These are phyloP conservation scores for Melanomma pulvis-pyrius DNA, from an alignment of 495 filamentous ascomycete genomes.

Conservation along the genomic window DNA sequence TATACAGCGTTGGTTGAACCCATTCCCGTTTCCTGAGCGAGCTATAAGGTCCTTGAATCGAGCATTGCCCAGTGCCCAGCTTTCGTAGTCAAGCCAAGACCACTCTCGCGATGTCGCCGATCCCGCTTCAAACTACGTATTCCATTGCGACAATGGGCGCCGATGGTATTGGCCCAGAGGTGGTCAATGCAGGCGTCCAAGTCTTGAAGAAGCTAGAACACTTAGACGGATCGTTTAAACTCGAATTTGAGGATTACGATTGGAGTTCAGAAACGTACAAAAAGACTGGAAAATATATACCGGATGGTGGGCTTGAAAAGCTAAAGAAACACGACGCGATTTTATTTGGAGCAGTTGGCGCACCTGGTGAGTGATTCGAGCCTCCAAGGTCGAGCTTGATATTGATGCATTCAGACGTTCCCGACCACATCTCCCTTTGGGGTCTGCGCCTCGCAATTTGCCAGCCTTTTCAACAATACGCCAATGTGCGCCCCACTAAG, in stretches of 20 bases:
- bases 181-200: conserved; percentile 43
- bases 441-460: conserved; percentile 44
- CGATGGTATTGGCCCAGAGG: conserved; percentile 47
- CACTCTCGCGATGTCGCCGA: conserved; percentile 20
- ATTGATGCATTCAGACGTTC: conserved; percentile 25
- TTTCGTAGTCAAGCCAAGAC: no score
- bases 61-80: no score
- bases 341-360: conserved; percentile 47
- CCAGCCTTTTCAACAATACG: conserved; percentile 44
- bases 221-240: conserved; percentile 38
- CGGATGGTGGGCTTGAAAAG: conserved; percentile 40
- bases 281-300: conserved; percentile 45
- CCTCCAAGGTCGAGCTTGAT: background rate
- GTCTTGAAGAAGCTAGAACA: conserved; percentile 42
- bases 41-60: no score
- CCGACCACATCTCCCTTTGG: conserved; percentile 48
- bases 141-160: conserved; percentile 45
- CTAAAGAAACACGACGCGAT: conserved; percentile 46
- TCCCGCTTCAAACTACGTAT: conserved; percentile 35
- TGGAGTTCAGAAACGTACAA: conserved; percentile 44
- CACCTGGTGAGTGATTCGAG: background rate
- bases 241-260: conserved; percentile 43
- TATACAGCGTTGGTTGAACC: no score
- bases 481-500: conserved; percentile 45
- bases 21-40: no score